Evolutionary conservation across 345 rosid genomes (phyloP).

Genomic region (Punica granatum): DNA sequence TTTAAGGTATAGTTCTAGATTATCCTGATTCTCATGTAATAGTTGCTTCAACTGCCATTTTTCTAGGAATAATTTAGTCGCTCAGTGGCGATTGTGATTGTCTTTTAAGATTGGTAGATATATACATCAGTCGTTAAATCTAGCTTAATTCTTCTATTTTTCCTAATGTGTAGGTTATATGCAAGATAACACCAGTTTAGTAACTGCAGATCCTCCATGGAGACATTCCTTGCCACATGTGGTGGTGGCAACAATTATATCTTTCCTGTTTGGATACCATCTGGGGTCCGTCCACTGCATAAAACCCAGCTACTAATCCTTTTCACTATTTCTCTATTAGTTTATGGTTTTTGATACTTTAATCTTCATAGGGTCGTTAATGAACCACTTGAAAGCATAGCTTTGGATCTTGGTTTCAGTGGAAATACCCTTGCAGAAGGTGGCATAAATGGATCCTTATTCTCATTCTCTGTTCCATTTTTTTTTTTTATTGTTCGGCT

Average conservation of each 20-base stretch:
- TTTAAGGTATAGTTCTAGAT: background rate
- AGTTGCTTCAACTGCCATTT: background rate
- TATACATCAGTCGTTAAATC: background rate
- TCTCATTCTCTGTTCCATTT: background rate
- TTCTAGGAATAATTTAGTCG: background rate
- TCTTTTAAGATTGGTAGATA: background rate
- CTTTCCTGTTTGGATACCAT: slow-evolving; percentile 92
- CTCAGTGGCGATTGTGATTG: background rate
- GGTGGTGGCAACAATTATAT: slow-evolving; percentile 66
- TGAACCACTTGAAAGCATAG: slow-evolving; percentile 91
- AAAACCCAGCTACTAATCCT: background rate
- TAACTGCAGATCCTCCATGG: slow-evolving; percentile 81
- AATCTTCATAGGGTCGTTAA: slow-evolving; percentile 63
- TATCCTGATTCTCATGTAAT: background rate
- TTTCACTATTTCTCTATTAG: background rate
- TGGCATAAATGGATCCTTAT: slow-evolving; percentile 14
- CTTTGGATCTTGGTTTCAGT: slow-evolving; percentile 75
- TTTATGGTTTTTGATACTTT: slow-evolving; percentile 3
- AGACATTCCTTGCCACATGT: slow-evolving; percentile 72
- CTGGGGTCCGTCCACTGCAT: slow-evolving; percentile 58
- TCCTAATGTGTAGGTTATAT: slow-evolving; percentile 40
- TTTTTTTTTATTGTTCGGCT: background rate
- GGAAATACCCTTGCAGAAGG: slow-evolving; percentile 95
- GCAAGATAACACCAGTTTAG: slow-evolving; percentile 29
- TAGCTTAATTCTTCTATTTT: background rate